phyloP scores from a whole-genome alignment of 345 rosid species.

The Lepidium sativum region DNA sequence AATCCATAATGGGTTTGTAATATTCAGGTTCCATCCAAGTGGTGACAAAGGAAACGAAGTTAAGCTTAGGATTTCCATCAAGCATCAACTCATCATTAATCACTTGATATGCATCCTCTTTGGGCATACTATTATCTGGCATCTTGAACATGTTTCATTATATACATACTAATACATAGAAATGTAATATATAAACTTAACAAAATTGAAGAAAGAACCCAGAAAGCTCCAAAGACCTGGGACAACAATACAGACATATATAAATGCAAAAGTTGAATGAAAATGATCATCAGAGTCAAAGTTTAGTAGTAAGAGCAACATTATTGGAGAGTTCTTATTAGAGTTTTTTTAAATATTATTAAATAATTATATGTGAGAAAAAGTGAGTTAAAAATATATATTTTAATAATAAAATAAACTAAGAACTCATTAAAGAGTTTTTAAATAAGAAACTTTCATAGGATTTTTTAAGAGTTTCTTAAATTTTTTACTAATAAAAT shows the following conservation, averaged over 20 bases:
- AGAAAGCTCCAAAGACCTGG: slow-evolving; percentile 28
- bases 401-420: too few species aligned
- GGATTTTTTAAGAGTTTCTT: too few species aligned
- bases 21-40: slow-evolving; percentile 93
- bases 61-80: slow-evolving; percentile 73
- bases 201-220: not conserved
- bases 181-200: not conserved
- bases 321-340: too few species aligned
- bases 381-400: too few species aligned
- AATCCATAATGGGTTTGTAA: slow-evolving; percentile 60
- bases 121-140: slow-evolving; percentile 55
- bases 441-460: too few species aligned
- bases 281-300: slow-evolving; percentile 40
- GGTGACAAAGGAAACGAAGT: slow-evolving; percentile 70
- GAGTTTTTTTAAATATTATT: too few species aligned
- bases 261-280: slow-evolving; percentile 71
- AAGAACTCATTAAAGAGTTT: too few species aligned
- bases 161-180: not conserved
- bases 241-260: slow-evolving; percentile 67
- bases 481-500: too few species aligned
- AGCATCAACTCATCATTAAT: slow-evolving; percentile 75
- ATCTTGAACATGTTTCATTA: slow-evolving; percentile 43
- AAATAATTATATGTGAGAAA: too few species aligned
- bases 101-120: slow-evolving; percentile 72
- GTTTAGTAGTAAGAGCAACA: too few species aligned